Conservation (phyloP, 1,284 basidiomycete species). For the Moesziomyces sp. region DNA sequence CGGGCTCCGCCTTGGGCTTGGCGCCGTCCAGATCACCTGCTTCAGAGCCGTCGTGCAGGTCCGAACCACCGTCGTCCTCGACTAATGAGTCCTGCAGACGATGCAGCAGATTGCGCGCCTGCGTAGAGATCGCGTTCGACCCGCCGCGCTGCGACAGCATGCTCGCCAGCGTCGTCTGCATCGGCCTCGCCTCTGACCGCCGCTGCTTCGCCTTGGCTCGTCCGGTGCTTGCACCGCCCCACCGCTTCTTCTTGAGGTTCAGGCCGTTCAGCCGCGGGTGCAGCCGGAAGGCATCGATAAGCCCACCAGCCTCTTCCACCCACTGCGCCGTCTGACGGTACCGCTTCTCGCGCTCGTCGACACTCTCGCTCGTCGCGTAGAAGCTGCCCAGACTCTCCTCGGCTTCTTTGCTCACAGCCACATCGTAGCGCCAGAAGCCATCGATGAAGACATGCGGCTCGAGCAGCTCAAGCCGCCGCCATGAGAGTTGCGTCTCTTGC, state of each 20-base stretch:
- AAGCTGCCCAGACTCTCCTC: slow-evolving; percentile 21
- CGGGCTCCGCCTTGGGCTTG: slow-evolving; percentile 44
- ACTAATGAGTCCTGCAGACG: slow-evolving; percentile 80
- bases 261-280: slow-evolving; percentile 70
- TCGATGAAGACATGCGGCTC: slow-evolving; percentile 57
- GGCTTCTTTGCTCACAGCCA: slow-evolving; percentile 43
- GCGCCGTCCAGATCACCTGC: slow-evolving; percentile 70
- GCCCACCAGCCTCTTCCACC: slow-evolving; percentile 82
- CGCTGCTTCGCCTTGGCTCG: slow-evolving; percentile 10
- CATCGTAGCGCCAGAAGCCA: slow-evolving; percentile 58
- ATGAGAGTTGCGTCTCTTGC: slow-evolving; percentile 58
- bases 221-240: slow-evolving; percentile 4
- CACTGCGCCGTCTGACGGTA: slow-evolving; percentile 72
- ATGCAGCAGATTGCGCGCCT: slow-evolving; percentile 79
- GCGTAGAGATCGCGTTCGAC: slow-evolving; percentile 71
- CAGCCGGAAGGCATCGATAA: slow-evolving; percentile 88
- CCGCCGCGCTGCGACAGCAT: slow-evolving; percentile 22
- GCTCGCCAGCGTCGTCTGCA: slow-evolving; percentile 10
- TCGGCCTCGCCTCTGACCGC: not conserved
- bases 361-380: slow-evolving; percentile 16
- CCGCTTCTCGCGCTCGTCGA: slow-evolving; percentile 25
- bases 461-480: slow-evolving; percentile 51
- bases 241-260: slow-evolving; percentile 22
- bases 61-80: slow-evolving; percentile 66
- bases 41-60: slow-evolving; percentile 65